Conservation (phyloP, 2,329 filamentous ascomycete species). For the Microcyclospora pomicola region DNA sequence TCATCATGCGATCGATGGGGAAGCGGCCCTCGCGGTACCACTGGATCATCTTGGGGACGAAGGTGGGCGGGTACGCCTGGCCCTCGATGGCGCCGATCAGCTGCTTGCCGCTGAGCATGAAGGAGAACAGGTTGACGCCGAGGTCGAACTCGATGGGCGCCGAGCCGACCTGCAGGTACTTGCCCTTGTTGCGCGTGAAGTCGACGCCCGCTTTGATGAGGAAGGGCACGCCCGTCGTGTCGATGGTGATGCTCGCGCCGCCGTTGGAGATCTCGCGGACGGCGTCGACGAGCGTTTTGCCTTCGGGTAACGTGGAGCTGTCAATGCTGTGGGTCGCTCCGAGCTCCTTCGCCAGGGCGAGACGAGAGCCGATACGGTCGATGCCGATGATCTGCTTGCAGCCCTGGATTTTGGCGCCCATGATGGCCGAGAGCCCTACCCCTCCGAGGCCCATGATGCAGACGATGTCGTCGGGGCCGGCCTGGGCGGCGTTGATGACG, state of each 20-base stretch:
- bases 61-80: constrained; percentile 29
- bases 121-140: constrained; percentile 29
- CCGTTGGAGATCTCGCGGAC: constrained; percentile 24
- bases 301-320: constrained; percentile 19
- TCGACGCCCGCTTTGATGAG: constrained; percentile 31
- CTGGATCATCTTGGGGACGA: constrained; percentile 34
- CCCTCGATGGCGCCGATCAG: constrained; percentile 38
- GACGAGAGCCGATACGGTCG: constrained; percentile 25
- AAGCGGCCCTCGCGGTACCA: constrained; percentile 36
- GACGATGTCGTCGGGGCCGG: constrained; percentile 24
- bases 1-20: constrained; percentile 34
- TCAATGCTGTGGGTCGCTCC: constrained; percentile 29
- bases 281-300: constrained; percentile 22
- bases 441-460: constrained; percentile 33
- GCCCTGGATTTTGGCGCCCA: constrained; percentile 33
- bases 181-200: constrained; percentile 32
- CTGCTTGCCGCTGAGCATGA: constrained; percentile 35
- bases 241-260: constrained; percentile 34
- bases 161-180: constrained; percentile 38
- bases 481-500: constrained; percentile 27
- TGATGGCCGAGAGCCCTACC: constrained; percentile 34
- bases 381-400: constrained; percentile 28
- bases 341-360: constrained; percentile 27
- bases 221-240: constrained; percentile 35
- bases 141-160: constrained; percentile 32